phyloP scores from a whole-genome alignment of 2,329 filamentous ascomycete species.

The Penicillium sp. region DNA sequence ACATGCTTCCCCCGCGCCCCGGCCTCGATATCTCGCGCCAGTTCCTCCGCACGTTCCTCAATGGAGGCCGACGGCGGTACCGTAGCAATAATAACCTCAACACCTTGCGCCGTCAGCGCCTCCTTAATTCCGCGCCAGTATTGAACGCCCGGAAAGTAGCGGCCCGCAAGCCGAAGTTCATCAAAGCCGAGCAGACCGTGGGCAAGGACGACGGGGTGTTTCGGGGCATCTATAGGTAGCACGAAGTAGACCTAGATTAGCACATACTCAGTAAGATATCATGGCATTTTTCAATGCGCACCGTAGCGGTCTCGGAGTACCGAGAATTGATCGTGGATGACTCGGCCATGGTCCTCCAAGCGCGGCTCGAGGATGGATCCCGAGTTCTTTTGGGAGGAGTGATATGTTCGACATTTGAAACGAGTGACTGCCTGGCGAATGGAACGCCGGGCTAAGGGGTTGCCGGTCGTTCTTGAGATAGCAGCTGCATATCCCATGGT shows the following conservation, averaged over 20 bases:
- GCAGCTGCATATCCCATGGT: slow-evolving; percentile 33
- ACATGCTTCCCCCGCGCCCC: slow-evolving; percentile 63
- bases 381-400: slow-evolving; percentile 23
- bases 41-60: slow-evolving; percentile 60
- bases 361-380: slow-evolving; percentile 53
- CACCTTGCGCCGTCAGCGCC: slow-evolving; percentile 60
- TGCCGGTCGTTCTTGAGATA: slow-evolving; percentile 11
- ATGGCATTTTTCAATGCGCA: slow-evolving; percentile 32
- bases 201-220: slow-evolving; percentile 66
- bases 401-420: slow-evolving; percentile 25
- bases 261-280: neutral
- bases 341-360: slow-evolving; percentile 57
- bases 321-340: slow-evolving; percentile 68
- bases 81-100: slow-evolving; percentile 66
- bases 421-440: neutral
- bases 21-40: slow-evolving; percentile 59
- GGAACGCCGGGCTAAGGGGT: neutral
- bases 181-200: slow-evolving; percentile 72
- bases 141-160: slow-evolving; percentile 62
- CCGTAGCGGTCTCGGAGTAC: slow-evolving; percentile 64
- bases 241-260: neutral
- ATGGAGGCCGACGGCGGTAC: slow-evolving; percentile 67
- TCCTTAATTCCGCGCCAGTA: slow-evolving; percentile 71
- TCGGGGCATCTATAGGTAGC: slow-evolving; percentile 48
- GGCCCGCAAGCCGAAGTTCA: slow-evolving; percentile 62